phyloP scores from a whole-genome alignment of 768 basidiomycete genomes.

The Tulasnella sp. region DNA sequence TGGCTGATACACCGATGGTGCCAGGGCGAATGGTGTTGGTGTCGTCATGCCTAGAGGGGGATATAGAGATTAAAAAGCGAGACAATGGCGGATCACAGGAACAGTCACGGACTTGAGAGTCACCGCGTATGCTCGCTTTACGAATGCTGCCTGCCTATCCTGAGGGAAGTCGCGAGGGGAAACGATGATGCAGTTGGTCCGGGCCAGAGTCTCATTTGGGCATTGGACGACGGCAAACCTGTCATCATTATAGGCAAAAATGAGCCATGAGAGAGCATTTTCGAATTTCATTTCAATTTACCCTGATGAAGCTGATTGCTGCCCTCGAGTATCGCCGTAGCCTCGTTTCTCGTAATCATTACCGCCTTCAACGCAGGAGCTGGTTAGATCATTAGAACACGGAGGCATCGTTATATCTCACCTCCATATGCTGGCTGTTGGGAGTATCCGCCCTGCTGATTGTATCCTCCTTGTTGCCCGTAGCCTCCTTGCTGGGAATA shows the following conservation, averaged over 20 bases:
- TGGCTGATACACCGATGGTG: constrained; percentile 71
- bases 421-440: constrained; percentile 10
- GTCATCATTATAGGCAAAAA: background rate
- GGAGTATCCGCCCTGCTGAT: background rate
- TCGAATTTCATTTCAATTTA: background rate
- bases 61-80: background rate
- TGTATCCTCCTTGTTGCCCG: background rate
- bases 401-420: background rate
- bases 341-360: background rate
- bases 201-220: constrained; percentile 69
- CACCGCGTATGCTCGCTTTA: constrained; percentile 71
- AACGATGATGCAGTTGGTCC: constrained; percentile 81
- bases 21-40: constrained; percentile 61
- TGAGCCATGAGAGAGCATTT: background rate
- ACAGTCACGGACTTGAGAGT: constrained; percentile 65
- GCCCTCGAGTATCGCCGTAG: background rate
- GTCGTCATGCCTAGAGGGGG: constrained; percentile 67
- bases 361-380: background rate
- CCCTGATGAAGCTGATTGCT: background rate
- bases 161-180: constrained; percentile 70
- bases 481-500: background rate
- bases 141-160: constrained; percentile 70
- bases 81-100: background rate
- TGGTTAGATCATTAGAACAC: background rate
- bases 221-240: constrained; percentile 63